A percentile compares a stretch with the other conserved stretches of the same genome.
These are phyloP conservation scores for Trypanosoma avium DNA, from an alignment of 208 protist genomes.

Conservation along the genomic window DNA sequence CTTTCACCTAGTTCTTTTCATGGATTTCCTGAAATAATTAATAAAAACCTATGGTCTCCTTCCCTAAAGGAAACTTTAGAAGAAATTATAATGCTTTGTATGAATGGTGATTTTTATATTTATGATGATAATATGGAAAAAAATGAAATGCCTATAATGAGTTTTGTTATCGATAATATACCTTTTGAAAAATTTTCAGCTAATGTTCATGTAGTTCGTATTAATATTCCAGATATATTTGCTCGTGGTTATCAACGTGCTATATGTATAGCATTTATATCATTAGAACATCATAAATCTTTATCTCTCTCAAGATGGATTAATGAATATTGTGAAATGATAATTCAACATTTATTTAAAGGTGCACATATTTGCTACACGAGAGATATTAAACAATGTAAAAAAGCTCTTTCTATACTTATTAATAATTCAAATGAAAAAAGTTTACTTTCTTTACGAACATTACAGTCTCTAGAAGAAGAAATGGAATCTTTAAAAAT, in stretches of 20 bases:
- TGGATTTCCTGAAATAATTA: background rate
- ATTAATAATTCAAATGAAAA: background rate
- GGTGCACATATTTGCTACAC: background rate
- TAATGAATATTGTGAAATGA: background rate
- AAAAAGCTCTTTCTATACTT: slow-evolving; percentile 1
- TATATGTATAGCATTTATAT: slow-evolving; percentile 2
- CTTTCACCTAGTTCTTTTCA: background rate
- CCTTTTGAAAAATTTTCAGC: background rate
- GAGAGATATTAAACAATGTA: background rate
- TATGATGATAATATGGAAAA: background rate
- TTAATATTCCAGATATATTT: slow-evolving; percentile 17
- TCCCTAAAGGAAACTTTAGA: background rate
- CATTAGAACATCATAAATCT: background rate
- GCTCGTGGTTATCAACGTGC: slow-evolving; percentile 8
- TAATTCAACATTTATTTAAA: slow-evolving; percentile 2
- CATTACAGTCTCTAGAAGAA: background rate
- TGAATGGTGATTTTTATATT: slow-evolving; percentile 7
- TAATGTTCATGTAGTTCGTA: slow-evolving; percentile 1
- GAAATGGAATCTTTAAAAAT: background rate
- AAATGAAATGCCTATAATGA: background rate
- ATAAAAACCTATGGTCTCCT: background rate
- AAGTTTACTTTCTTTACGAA: background rate
- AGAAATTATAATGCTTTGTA: slow-evolving; percentile 13
- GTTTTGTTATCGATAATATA: slow-evolving; percentile 10
- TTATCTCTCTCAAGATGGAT: slow-evolving; percentile 11